Base-by-base conservation (phyloP, 768 basidiomycete genomes). In the Mycena albidolilacea region DNA sequence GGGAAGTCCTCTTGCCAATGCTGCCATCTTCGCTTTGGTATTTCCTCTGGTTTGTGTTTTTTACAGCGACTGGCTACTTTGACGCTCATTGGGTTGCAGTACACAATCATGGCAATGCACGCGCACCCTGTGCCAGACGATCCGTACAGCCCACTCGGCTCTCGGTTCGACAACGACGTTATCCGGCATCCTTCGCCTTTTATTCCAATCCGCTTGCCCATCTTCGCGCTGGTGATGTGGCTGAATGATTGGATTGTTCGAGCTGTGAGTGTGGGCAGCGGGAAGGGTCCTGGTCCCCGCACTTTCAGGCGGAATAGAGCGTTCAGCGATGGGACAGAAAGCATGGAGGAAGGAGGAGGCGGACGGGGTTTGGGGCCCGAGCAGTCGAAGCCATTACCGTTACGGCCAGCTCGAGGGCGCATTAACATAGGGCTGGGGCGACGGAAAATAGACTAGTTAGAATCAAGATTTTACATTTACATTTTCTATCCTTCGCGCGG, bases 21-120 rank as follows among this genome's bases (percentile, higher is more conserved):
- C 90, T n/a, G 92, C 92, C 11, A 79, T 94, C 21, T 97, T 97
- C 77, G 94, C 95, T 0, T 87, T 97, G 64, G 78, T 96, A 14
- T 96, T 93, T 79, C 96, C 96, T 46, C 86, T 86, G 48, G 95
- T 96, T 85, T 57, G 43, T 41, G 17, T 9, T 23, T 50, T 50
- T n/a, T 54, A 19, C 17, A 54, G 8, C 46, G 15, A 21, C 21
- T 35, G 23, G 52, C 30, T 50, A 9, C 37, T 41, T 59, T 52
- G 67, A n/a, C 58, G n/a, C 48, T 55, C n/a, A n/a, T 70, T 72
- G 35, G 37, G 8, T 19, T n/a, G 17, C 76, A 96, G 95, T 95
- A 90, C 81, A 91, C 95, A 55, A 94, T 96, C 75, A 91, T 96
- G 86, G 93, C 95, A 14, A 93, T 92, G 85, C 88, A 92, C 72